A percentile compares a stretch with the other conserved stretches of the same genome.
Evolutionary conservation across 2,329 filamentous ascomycete genomes (phyloP).

Genomic region (Penicillium rolfsii): DNA sequence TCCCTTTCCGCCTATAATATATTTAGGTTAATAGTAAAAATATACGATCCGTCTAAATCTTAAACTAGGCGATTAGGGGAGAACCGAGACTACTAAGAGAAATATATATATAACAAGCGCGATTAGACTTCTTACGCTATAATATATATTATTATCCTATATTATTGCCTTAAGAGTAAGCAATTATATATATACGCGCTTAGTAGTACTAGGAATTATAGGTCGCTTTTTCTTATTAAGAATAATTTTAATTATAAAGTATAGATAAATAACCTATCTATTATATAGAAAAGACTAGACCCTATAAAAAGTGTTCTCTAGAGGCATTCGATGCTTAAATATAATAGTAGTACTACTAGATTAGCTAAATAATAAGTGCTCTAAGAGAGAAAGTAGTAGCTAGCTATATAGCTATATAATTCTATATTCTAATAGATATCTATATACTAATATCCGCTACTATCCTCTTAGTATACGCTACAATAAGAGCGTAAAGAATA

Average conservation of each 20-base stretch:
- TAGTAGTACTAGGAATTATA: not conserved
- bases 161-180: not conserved
- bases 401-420: not conserved
- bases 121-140: not conserved
- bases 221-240: not conserved
- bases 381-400: not conserved
- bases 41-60: not conserved
- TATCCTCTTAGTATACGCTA: not conserved
- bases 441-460: not conserved
- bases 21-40: not conserved
- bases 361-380: not conserved
- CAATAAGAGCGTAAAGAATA: not conserved
- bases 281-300: not conserved
- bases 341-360: not conserved
- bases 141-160: not conserved
- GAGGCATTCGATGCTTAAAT: constrained; percentile 1
- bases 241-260: not conserved
- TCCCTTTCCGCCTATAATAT: not conserved
- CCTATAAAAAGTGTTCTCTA: not conserved
- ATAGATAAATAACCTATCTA: not conserved
- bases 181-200: not conserved
- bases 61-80: not conserved
- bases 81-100: not conserved
- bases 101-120: not conserved
- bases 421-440: not conserved